Base-by-base conservation (phyloP, 163 green algal species). In the Coccomyxa subellipsoidea region DNA sequence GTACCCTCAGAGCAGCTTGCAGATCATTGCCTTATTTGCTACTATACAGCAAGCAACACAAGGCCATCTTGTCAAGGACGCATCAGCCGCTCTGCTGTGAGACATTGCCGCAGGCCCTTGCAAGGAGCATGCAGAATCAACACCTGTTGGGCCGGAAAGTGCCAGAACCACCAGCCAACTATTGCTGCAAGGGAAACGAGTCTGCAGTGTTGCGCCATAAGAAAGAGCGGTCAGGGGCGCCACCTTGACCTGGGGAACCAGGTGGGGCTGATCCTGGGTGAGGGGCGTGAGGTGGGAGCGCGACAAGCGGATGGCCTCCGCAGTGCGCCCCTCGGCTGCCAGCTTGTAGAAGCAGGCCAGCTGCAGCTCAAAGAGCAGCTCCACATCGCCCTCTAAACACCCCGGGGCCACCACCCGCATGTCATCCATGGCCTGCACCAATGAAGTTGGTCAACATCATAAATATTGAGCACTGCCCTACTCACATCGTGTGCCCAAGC, bases 231-330 rank as follows among this genome's bases (percentile, higher is more conserved):
- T 6, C 47, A 59, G 47, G 47, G 23, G 47, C 23, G 47, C 23
- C 47, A 59, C 47, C 47, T 59, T 59, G 47, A 59, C 29, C 25
- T 59, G 54, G 18, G 75, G 54, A 21, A 66, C 23, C 32, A 69
- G 78, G 36, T 82, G 78, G 27, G 78, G 78, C 53, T 77, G 35
- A 12, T 53, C 81, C 81, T 81, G 54, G 0, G 32, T 81, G 7
- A 84, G 54, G 21, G 81, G 81, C 36, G 81, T 78, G 23, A 84
- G 75, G n/a, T 78, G 36, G 32, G 75, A 78, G n/a, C 81, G 75
- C 54, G 71, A 54, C 7, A 84, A 66, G 25, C 29, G 34, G 9
- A 84, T 59, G 1, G 81, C 81, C 36, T 84, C 47, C 36, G 69
- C 47, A 47, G 59, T 54, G 25, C 54, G 36, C 34, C 81, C 81